Evolutionary conservation across 352 stramenopile species (phyloP).

Genomic region (Pythium rishiriense): DNA sequence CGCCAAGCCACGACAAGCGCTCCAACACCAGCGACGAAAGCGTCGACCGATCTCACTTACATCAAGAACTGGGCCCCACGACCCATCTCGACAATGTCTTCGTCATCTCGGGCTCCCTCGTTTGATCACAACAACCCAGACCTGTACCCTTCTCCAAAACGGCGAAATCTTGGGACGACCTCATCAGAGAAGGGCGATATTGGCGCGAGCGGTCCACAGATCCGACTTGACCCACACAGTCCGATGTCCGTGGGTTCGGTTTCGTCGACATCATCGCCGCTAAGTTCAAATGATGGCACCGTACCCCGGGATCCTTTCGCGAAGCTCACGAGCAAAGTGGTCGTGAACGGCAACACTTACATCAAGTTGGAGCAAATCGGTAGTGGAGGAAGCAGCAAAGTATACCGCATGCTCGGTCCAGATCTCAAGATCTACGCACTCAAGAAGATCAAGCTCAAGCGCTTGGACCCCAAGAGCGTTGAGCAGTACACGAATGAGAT

Average conservation of each 20-base stretch:
- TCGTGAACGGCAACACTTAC: conserved; percentile 89
- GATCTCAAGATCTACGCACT: conserved; percentile 96
- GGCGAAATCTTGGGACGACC: conserved; percentile 34
- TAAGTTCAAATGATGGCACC: conserved; percentile 32
- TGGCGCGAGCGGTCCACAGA: conserved; percentile 26
- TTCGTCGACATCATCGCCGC: conserved; percentile 60
- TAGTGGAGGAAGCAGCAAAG: conserved; percentile 96
- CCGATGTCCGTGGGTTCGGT: conserved; percentile 48
- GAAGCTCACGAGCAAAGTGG: conserved; percentile 57
- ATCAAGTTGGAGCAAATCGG: conserved; percentile 97
- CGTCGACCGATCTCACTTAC: conserved; percentile 32
- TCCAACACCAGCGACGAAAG: not conserved
- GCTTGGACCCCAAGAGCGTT: conserved; percentile 88
- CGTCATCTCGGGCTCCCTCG: conserved; percentile 11
- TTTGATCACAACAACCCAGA: conserved; percentile 37
- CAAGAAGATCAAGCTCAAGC: conserved; percentile 97
- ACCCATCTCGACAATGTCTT: conserved; percentile 18
- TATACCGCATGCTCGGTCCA: conserved; percentile 94
- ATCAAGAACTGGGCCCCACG: conserved; percentile 48
- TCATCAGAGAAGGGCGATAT: conserved; percentile 25
- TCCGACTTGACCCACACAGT: conserved; percentile 28
- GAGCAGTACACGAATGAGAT: conserved; percentile 98
- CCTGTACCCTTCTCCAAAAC: conserved; percentile 46
- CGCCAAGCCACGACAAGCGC: conserved; percentile 9
- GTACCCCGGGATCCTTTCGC: conserved; percentile 46